Conservation (phyloP, 1,284 basidiomycete species). For the Stygiomarasmius scandens region DNA sequence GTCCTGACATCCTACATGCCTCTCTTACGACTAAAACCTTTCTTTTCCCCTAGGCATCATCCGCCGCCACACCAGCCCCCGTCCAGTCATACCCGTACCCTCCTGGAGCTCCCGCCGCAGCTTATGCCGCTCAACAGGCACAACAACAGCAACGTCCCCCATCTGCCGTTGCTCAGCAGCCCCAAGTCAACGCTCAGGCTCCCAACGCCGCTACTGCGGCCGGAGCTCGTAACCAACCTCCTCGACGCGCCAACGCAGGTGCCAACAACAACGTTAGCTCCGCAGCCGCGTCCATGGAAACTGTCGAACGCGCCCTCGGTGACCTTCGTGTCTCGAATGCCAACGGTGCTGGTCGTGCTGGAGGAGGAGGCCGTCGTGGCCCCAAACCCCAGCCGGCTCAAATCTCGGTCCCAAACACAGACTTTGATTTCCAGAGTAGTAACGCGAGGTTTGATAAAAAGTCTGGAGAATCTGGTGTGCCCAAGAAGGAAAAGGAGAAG, state of each 20-base stretch:
- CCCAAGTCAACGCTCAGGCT: constrained; percentile 26
- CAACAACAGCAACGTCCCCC: not conserved
- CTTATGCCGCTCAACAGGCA: constrained; percentile 20
- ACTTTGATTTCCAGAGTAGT: constrained; percentile 75
- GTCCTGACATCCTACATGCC: constrained; percentile 39
- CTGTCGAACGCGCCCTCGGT: constrained; percentile 77
- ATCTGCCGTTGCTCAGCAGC: constrained; percentile 14
- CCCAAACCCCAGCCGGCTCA: constrained; percentile 28
- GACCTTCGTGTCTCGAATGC: constrained; percentile 71
- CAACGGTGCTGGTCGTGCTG: constrained; percentile 38
- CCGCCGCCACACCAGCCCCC: constrained; percentile 25
- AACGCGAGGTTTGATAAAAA: constrained; percentile 78
- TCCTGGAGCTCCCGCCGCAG: constrained; percentile 19
- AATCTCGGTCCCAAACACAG: constrained; percentile 65
- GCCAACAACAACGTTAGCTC: constrained; percentile 40
- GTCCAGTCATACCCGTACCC: constrained; percentile 24
- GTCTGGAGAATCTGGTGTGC: constrained; percentile 8
- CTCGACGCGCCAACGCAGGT: constrained; percentile 17
- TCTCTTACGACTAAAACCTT: no score
- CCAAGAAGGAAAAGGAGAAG: not conserved
- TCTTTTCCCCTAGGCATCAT: constrained; percentile 2
- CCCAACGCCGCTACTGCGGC: not conserved
- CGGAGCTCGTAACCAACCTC: constrained; percentile 10
- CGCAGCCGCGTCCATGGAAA: constrained; percentile 75
- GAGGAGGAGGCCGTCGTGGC: constrained; percentile 36